Evolutionary conservation across 768 basidiomycete species (phyloP).

Genomic region (Psilocybe azurescens): DNA sequence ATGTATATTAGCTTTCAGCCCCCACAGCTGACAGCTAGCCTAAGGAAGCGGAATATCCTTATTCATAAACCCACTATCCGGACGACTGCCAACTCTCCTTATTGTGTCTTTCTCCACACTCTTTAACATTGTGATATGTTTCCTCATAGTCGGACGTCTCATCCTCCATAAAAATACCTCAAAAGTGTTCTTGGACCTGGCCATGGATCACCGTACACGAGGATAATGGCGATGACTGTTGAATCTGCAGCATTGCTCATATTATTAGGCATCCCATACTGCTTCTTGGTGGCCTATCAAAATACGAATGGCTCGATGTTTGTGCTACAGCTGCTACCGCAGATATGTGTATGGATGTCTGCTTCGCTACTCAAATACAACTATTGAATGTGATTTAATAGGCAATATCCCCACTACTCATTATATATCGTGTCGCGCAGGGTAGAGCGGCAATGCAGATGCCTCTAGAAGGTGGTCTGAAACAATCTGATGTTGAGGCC

Average conservation of each 20-base stretch:
- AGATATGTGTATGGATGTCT: slow-evolving; percentile 17
- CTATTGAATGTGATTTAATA: background rate
- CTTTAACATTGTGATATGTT: slow-evolving; percentile 15
- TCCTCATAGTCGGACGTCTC: slow-evolving; percentile 17
- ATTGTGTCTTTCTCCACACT: slow-evolving; percentile 20
- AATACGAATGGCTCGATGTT: slow-evolving; percentile 16
- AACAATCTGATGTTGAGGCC: slow-evolving; percentile 2
- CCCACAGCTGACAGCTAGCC: background rate
- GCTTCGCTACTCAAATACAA: background rate
- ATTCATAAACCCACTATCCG: slow-evolving; percentile 1
- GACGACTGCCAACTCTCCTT: slow-evolving; percentile 10
- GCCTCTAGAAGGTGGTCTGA: background rate
- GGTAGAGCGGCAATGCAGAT: slow-evolving; percentile 13
- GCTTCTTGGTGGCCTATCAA: slow-evolving; percentile 7
- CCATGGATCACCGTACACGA: slow-evolving; percentile 17
- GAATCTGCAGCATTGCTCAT: slow-evolving; percentile 22
- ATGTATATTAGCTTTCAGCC: background rate
- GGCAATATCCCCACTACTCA: slow-evolving; percentile 14
- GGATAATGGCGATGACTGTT: slow-evolving; percentile 20
- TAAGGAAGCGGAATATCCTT: slow-evolving; percentile 14
- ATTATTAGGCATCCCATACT: slow-evolving; percentile 11
- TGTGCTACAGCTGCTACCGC: slow-evolving; percentile 12
- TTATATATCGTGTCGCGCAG: slow-evolving; percentile 10
- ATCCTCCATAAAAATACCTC: slow-evolving; percentile 14
- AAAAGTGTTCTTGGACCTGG: slow-evolving; percentile 8